phyloP scores from a whole-genome alignment of 2,329 filamentous ascomycete species.

The Colletotrichum viniferum region DNA sequence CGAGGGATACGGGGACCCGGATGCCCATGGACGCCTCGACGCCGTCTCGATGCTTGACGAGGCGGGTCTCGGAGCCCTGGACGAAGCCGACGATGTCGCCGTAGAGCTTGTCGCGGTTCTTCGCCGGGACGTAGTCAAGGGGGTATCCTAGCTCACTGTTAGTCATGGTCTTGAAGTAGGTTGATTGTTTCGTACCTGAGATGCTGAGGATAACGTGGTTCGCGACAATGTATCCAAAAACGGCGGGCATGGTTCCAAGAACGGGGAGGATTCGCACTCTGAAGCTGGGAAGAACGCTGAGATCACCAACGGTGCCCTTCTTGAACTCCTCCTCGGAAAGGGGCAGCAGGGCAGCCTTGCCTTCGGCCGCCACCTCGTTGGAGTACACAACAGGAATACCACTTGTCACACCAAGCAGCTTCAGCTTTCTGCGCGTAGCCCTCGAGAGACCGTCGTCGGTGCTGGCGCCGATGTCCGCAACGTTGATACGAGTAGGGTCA shows the following conservation, averaged over 20 bases:
- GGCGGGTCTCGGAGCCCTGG: conserved; percentile 74
- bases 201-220: conserved; percentile 91
- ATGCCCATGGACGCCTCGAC: conserved; percentile 63
- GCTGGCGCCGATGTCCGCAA: conserved; percentile 88
- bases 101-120: conserved; percentile 90
- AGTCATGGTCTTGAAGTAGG: not conserved
- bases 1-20: conserved; percentile 76
- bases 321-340: conserved; percentile 85
- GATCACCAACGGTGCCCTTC: conserved; percentile 84
- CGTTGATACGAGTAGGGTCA: conserved; percentile 79
- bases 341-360: conserved; percentile 88
- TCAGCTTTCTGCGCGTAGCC: conserved; percentile 79
- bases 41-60: conserved; percentile 50
- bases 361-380: conserved; percentile 85
- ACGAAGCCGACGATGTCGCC: conserved; percentile 79
- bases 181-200: conserved; percentile 38
- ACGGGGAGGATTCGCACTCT: conserved; percentile 94
- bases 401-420: conserved; percentile 76
- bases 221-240: conserved; percentile 89
- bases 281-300: conserved; percentile 91
- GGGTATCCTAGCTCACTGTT: conserved; percentile 70
- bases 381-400: conserved; percentile 94
- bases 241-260: conserved; percentile 93
- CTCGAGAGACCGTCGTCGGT: conserved; percentile 89
- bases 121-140: conserved; percentile 79